Evolutionary conservation across 1,139 yeast genomes (phyloP), one percentile per base, ranked within the genome.

Genomic region (Kodamaea ohmeri): DNA sequence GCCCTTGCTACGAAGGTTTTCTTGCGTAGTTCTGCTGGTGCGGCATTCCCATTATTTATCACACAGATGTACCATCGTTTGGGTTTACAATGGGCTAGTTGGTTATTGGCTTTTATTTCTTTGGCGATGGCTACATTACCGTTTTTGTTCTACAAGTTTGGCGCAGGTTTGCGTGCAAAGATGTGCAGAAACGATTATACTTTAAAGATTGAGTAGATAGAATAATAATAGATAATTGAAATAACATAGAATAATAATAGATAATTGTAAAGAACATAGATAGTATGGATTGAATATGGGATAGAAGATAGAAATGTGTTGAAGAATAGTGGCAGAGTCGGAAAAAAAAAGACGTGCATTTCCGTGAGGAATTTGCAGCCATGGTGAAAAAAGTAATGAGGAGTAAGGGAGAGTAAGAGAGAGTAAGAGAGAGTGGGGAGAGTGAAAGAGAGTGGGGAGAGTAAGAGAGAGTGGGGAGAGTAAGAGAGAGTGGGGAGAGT

Each of bases 1-100:
- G 96, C 96, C 0, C 71, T 88, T 48, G 95, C 96, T 9, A 88
- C 96, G 12, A 87, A 87, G 61, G 95, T 87, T 24, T 86, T 88
- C 54, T 67, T 90, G 53, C 80, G 98, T 68, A 80, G 90, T 44
- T 80, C 86, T 25, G 90, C 90, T 55, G 94, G 94, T 63, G 94
- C 90, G 26, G 90, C 89, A 0, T 89, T 90, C 76, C 97, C 97
- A 25, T 67, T 90, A 43, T 90, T 90, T 53, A 76, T 82, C n/a
- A 78, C 83, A 24, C 90, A 83, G 59, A 83, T 86, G 94, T 86
- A 85, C 57, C 72, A 75, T 47, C 73, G 71, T 33, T 65, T 86
- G 49, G 94, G 94, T 3, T 68, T 82, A 34, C 81, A 81, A 50
- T 85, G 95, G 94, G 95, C 94, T 14, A 77, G 85, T 47, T 83